Base-by-base conservation (phyloP, 257 asterid genomes). In the Mentha longifolia region DNA sequence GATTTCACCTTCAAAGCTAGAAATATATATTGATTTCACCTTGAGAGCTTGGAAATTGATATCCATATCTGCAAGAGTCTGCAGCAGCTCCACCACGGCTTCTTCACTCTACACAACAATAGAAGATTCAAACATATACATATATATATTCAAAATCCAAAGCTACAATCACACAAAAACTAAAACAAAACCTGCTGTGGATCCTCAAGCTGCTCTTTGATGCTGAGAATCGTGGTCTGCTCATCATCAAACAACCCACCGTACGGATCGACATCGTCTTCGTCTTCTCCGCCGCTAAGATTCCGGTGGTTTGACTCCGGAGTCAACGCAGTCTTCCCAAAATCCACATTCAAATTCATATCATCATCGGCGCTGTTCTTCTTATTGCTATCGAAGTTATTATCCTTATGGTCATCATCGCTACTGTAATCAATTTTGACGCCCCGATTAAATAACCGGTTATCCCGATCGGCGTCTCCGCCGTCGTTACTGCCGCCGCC, bases 131-230 rank as follows among this genome's bases (percentile, higher is more conserved):
- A 3, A 35, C 8, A 20, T 7, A 45, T 30, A 45, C 3, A 9
- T 2, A 3, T n/a, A 46, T 6, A 4, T 16, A 56, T 63, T n/a
- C 60, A 49, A 61, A 43, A 20, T 1, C 33, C 55, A 47, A 54
- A 22, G 45, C 11, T 50, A 31, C 30, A 61, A 51, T 16, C 67
- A 54, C 4, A 35, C 15, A 2, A 17, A 45, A 22, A 55, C n/a
- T 45, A 25, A 15, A 55, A 25, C 10, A 5, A 20, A 31, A 95
- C 99, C 96, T 85, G 98, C 39, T 80, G 22, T 13, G 91, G 92
- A 78, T 86, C 93, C 70, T 88, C 95, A 67, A 95, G 97, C 70
- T 76, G 97, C 70, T 88, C 97, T 65, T 85, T 88, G 76, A 95
- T 85, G 73, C 78, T 72, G 66, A 84, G 74, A 76, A 95, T 87